Evolutionary conservation across 495 filamentous ascomycete genomes (phyloP), one percentile per base, ranked within the genome.

Genomic region (Talaromyces nanjingensis): DNA sequence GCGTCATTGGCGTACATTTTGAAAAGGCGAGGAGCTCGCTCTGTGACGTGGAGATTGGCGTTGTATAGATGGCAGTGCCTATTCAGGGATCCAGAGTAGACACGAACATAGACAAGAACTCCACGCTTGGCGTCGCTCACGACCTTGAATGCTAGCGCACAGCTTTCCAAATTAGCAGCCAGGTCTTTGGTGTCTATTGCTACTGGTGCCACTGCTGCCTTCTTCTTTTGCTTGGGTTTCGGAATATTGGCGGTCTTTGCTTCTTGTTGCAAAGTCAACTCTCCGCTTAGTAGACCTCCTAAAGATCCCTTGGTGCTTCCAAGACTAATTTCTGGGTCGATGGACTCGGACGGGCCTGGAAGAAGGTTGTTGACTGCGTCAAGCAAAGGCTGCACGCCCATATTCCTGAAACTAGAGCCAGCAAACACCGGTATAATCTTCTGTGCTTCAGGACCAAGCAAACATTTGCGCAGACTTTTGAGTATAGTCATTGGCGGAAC

Each of bases 71-170:
- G 74, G 53, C 87, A 81, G 64, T 90, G 89, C 27, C 88, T 84
- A 65, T 84, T 84, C 24, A 99, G 77, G 2, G 84, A 81, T 6
- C 96, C 96, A 9, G 91, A 90, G 74, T 99, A 97, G 18, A 97
- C 91, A 14, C 96, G 85, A 5, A 97, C 86, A 69, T 93, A 99
- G 63, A 96, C 91, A 65, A 99, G 83, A 20, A 94, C 88, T 9
- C 96, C 96, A 12, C 91, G 87, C 56, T 87, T 86, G 12, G 89
- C 76, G 67, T 98, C 93, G 66, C 94, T 88, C 66, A 96, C 91
- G 11, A 98, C 96, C 73, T 99, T 99, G 83, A 99, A 99, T 14
- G 96, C 96, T 34, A 97, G 79, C 3, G 90, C 92, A 65, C 93
- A 90, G 49, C 87, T 86, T 62, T 87, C 83, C 16, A 96, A 74